Conservation (phyloP, 2,329 filamentous ascomycete species). For the Xylaria sp. region DNA sequence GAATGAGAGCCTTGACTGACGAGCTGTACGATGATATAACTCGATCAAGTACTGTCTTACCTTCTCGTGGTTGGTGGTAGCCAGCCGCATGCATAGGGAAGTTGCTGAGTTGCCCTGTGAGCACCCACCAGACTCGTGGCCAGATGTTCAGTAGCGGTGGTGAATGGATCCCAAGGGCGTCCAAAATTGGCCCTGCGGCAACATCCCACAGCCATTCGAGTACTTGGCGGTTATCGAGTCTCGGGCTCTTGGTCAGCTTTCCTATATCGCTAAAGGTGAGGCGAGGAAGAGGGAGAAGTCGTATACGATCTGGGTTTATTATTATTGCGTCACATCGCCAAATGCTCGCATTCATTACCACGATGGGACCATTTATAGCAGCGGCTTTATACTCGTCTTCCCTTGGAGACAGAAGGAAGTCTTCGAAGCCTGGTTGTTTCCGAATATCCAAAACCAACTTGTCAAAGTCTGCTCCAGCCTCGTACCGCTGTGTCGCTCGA, state of each 20-base stretch:
- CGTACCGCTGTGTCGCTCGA: no score
- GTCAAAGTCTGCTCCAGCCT: neutral
- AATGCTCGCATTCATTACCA: neutral
- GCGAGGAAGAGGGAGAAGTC: neutral
- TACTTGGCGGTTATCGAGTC: no score
- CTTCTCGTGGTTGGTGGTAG: neutral
- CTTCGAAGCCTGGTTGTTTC: neutral
- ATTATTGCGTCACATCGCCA: neutral
- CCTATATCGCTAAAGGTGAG: neutral
- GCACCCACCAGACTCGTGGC: constrained; percentile 1
- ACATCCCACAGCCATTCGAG: constrained; percentile 5
- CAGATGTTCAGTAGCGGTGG: neutral
- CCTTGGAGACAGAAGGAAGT: neutral
- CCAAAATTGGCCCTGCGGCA: neutral
- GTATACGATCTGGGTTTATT: neutral
- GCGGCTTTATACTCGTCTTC: neutral
- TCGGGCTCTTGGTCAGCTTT: no score
- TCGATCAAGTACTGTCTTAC: neutral
- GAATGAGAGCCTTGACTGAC: neutral
- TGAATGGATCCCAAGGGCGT: neutral
- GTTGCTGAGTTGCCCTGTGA: neutral
- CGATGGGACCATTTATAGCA: neutral
- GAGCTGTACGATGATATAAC: neutral
- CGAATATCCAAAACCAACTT: neutral
- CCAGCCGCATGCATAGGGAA: neutral